Base-by-base conservation (phyloP, 2,329 filamentous ascomycete genomes). In the Fusarium hostae region DNA sequence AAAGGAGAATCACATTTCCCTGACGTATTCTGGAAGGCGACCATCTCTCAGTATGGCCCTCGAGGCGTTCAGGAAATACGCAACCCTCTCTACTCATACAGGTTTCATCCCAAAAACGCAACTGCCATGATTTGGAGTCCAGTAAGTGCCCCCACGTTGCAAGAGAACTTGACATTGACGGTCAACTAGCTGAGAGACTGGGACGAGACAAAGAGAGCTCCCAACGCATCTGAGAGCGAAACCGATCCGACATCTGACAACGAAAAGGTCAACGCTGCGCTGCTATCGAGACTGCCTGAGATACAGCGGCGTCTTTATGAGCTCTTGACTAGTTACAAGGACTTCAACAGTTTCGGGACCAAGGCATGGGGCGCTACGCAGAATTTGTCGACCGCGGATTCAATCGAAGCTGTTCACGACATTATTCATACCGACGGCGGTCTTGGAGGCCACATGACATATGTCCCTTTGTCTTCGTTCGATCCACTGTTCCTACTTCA, bases 401-500 rank as follows among this genome's bases (percentile, higher is more conserved):
- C 90, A 15, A 80, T 92, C 37, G 90, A 92, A 78, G 86, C 87
- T 2, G 80, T 92, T 7, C 90, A 92, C 72, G 89, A 92, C 76
- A 84, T 86, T 15, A 84, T 92, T 41, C 90, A 92, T 71, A 86
- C 86, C 35, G 84, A 87, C 52, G 84, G 86, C 6, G 92, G 87
- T 35, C 84, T 81, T 64, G 85, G 86, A 39, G 91, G 92, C 3
- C 91, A 94, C 74, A 92, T 92, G 88, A 88, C 87, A 44, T 92
- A 88, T 79, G 89, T 90, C 35, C 88, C 90, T 22, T 91, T 92
- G 73, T 92, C 93, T 3, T 88, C 91, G 0, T 97, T 94, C 77
- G 94, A 97, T 77, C 93, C 93, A 0, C 82, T 93, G 16, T 95
- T 95, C 80, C 93, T 91, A 81, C 81, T 95, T 12, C 92, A 95